Conservation (phyloP, 1,284 basidiomycete species). For the Kwoniella shivajii region DNA sequence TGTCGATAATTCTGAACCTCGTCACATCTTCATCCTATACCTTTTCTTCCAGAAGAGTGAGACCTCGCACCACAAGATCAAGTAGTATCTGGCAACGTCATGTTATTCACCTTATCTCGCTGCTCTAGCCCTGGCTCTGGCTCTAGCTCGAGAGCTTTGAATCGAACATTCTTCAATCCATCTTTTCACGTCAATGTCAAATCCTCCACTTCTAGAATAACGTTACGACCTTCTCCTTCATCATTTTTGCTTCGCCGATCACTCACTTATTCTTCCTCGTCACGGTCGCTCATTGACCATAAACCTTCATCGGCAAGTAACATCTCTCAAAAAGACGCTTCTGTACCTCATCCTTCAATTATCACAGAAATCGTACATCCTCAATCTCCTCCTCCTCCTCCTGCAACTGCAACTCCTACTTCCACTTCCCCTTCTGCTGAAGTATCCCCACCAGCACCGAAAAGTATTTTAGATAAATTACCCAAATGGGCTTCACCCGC, state of each 20-base stretch:
- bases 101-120: too few species aligned
- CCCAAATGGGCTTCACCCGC: conserved; percentile 37
- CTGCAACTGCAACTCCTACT: neutral
- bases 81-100: too few species aligned
- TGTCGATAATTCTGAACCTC: too few species aligned
- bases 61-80: too few species aligned
- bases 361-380: conserved; percentile 13
- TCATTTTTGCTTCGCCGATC: neutral
- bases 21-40: too few species aligned
- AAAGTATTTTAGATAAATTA: conserved; percentile 32
- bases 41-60: too few species aligned
- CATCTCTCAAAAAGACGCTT: neutral
- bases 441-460: neutral
- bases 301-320: neutral
- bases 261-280: neutral
- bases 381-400: neutral
- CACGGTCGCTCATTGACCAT: neutral
- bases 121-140: too few species aligned
- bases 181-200: conserved; percentile 1
- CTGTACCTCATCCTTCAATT: conserved; percentile 1
- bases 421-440: too few species aligned
- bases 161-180: conserved; percentile 3
- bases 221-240: neutral
- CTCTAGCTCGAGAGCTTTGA: too few species aligned
- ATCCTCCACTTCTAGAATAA: neutral